These are phyloP conservation scores for Tricholoma bakamatsutake DNA, from an alignment of 768 basidiomycete species.

Conservation along the genomic window DNA sequence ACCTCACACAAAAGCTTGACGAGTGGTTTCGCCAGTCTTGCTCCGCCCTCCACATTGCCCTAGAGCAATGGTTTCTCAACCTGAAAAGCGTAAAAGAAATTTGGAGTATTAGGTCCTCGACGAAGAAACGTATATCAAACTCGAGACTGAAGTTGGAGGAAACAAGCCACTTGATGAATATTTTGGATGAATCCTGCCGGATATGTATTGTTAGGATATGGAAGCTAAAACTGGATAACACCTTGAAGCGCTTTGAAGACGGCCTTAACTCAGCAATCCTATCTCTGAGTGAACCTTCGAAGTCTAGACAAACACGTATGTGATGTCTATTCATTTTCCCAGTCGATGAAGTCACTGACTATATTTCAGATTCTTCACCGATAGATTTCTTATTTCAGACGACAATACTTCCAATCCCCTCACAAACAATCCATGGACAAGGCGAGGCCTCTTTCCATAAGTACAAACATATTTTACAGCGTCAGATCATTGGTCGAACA, in stretches of 20 bases:
- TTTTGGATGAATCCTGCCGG: conserved; percentile 52
- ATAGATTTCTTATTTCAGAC: conserved; percentile 52
- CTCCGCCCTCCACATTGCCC: conserved; percentile 36
- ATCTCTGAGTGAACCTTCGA: conserved; percentile 22
- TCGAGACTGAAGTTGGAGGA: conserved; percentile 47
- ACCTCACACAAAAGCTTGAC: conserved; percentile 41
- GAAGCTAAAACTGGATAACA: conserved; percentile 38
- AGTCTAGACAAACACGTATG: conserved; percentile 23
- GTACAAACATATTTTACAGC: conserved; percentile 55
- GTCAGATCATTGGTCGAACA: conserved; percentile 63
- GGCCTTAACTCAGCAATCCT: conserved; percentile 35
- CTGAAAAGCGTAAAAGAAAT: conserved; percentile 59
- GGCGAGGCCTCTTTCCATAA: conserved; percentile 48
- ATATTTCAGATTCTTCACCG: conserved; percentile 43
- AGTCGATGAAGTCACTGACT: background rate
- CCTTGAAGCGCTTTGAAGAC: conserved; percentile 41
- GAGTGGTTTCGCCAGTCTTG: conserved; percentile 62
- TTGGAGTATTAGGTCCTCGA: conserved; percentile 60
- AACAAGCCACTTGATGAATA: conserved; percentile 29
- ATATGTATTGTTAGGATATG: conserved; percentile 54
- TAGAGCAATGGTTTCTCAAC: conserved; percentile 52
- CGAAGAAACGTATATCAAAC: conserved; percentile 39
- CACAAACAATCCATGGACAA: conserved; percentile 31
- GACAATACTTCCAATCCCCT: conserved; percentile 40
- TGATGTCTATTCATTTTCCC: background rate